A percentile compares a stretch with the other conserved stretches of the same genome.
Evolutionary conservation across 441 rosid species (phyloP).

Genomic region (Isatis lusitanica): DNA sequence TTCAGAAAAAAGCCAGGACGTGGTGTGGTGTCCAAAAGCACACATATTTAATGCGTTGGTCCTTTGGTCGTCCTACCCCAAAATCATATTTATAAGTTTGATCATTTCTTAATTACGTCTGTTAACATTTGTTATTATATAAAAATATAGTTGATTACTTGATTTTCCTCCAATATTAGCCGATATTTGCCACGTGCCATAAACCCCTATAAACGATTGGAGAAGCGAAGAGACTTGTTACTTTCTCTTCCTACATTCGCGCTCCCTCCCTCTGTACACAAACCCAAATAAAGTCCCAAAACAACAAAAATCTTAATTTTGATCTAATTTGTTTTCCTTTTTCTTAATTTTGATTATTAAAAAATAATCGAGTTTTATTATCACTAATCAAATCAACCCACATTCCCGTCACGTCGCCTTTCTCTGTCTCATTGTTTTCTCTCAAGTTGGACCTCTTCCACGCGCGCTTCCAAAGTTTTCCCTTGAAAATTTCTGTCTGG

Average conservation of each 20-base stretch:
- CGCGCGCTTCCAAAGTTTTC: conserved; percentile 20
- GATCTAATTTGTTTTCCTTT: conserved; percentile 5
- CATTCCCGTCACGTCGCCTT: conserved; percentile 36
- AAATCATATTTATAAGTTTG: neutral
- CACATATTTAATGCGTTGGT: neutral
- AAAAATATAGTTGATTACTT: neutral
- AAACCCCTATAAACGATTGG: conserved; percentile 28
- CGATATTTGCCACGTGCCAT: conserved; percentile 13
- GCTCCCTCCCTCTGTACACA: conserved; percentile 25
- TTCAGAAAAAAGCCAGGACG: conserved; percentile 4
- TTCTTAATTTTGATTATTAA: neutral
- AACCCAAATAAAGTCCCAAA: conserved; percentile 24
- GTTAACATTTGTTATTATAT: conserved; percentile 13
- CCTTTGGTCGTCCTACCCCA: neutral
- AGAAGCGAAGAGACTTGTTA: conserved; percentile 7
- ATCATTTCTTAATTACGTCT: neutral
- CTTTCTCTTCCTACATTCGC: conserved; percentile 30
- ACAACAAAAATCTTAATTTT: neutral
- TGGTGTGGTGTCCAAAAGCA: conserved; percentile 21
- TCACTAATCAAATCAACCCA: conserved; percentile 26
- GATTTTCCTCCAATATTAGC: conserved; percentile 10
- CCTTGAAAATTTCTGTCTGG: neutral
- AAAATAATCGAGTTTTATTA: conserved; percentile 11
- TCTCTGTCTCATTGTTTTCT: conserved; percentile 21
- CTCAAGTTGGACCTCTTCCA: conserved; percentile 30